Percentiles rank a stretch among this genome's conserved stretches.
These are phyloP conservation scores for Diaporthe australafricana DNA, from an alignment of 2,329 filamentous ascomycete species.

Conservation along the genomic window DNA sequence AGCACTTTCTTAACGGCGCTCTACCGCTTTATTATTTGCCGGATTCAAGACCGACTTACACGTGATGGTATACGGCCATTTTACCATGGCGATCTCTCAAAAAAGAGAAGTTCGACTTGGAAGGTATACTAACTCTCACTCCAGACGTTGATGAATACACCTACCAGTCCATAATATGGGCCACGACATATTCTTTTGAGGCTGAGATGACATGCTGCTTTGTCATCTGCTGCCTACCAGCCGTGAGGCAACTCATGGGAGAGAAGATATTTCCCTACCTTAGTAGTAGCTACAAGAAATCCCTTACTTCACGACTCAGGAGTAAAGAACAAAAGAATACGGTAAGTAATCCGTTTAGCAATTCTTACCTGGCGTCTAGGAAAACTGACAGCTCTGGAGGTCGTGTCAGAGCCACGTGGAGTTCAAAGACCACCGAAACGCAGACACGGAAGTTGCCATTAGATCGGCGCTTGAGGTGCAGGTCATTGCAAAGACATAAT, in stretches of 20 bases:
- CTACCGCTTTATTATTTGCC: neutral
- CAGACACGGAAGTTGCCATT: no score
- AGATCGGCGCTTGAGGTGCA: no score
- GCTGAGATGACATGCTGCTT: conserved; percentile 32
- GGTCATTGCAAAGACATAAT: no score
- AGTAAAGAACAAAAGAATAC: neutral
- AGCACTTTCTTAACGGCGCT: neutral
- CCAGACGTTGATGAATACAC: neutral
- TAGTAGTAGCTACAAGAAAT: neutral
- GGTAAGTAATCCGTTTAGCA: no score
- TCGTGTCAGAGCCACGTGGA: no score
- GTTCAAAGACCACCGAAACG: no score
- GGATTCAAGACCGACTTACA: neutral
- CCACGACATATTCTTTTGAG: conserved; percentile 17
- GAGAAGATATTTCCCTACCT: conserved; percentile 21
- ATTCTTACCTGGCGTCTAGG: no score
- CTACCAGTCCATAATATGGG: conserved; percentile 24
- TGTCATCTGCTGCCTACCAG: conserved; percentile 29
- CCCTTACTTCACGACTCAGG: neutral
- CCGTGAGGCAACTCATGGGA: conserved; percentile 27
- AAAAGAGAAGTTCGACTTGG: neutral
- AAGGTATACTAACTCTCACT: neutral
- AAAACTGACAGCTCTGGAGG: no score
- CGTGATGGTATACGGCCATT: neutral
- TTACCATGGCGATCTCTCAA: neutral